These are phyloP conservation scores for Microbotryum silenes-acaulis DNA, from an alignment of 1,284 basidiomycete genomes.

Conservation along the genomic window DNA sequence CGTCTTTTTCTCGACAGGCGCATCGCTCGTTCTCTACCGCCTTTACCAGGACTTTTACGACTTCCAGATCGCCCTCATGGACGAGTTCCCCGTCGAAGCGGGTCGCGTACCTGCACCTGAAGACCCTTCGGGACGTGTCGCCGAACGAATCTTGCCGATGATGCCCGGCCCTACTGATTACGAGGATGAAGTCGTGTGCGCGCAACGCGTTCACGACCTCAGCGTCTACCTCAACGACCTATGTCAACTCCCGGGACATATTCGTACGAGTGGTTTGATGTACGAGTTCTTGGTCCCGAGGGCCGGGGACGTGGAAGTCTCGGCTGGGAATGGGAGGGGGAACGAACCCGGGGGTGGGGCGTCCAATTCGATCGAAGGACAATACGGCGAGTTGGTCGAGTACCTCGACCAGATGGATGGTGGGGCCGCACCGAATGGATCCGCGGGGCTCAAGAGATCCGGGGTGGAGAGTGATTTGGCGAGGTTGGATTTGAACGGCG, in stretches of 20 bases:
- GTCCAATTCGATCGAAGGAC: constrained; percentile 20
- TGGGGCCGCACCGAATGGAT: not conserved
- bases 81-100: constrained; percentile 80
- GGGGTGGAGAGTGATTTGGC: not conserved
- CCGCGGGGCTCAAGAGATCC: not conserved
- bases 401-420: constrained; percentile 35
- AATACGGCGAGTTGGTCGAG: constrained; percentile 35
- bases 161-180: constrained; percentile 87
- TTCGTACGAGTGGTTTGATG: constrained; percentile 72
- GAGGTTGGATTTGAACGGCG: constrained; percentile 6
- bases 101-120: constrained; percentile 51
- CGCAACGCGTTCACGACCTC: constrained; percentile 70
- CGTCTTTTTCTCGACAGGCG: constrained; percentile 62
- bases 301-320: constrained; percentile 72
- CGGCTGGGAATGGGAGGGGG: constrained; percentile 12
- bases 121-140: constrained; percentile 30
- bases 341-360: constrained; percentile 6
- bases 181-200: constrained; percentile 79
- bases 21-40: constrained; percentile 81
- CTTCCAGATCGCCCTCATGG: constrained; percentile 83
- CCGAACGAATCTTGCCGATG: constrained; percentile 72
- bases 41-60: constrained; percentile 98
- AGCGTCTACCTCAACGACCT: constrained; percentile 80
- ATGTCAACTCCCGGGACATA: constrained; percentile 61
- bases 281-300: constrained; percentile 78